A percentile compares a stretch with the other conserved stretches of the same genome.
Evolutionary conservation across 495 filamentous ascomycete genomes (phyloP).

Genomic region (Xylaria longipes): DNA sequence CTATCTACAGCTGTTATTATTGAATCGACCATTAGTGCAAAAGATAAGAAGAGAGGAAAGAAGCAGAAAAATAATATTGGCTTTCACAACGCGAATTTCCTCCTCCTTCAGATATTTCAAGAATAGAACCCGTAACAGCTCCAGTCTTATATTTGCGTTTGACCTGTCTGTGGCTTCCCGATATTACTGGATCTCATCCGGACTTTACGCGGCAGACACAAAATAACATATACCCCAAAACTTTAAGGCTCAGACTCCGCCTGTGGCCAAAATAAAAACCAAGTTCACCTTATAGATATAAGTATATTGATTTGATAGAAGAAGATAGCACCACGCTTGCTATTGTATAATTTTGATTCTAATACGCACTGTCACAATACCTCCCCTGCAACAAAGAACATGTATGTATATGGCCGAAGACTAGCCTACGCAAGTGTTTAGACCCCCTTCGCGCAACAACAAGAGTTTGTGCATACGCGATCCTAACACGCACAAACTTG

Average conservation of each 20-base stretch:
- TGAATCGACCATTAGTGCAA: background rate
- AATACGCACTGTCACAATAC: too few relatives aligned
- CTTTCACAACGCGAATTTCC: background rate
- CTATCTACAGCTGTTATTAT: background rate
- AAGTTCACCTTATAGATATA: background rate
- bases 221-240: background rate
- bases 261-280: background rate
- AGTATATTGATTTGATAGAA: background rate
- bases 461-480: too few relatives aligned
- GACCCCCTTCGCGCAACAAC: too few relatives aligned
- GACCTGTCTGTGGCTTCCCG: background rate
- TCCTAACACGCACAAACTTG: too few relatives aligned
- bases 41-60: background rate
- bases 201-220: background rate
- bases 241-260: background rate
- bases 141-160: background rate
- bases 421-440: too few relatives aligned
- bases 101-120: background rate
- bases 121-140: background rate
- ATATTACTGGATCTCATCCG: background rate
- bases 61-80: background rate
- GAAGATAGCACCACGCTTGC: background rate
- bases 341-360: background rate
- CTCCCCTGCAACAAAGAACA: too few relatives aligned
- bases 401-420: too few relatives aligned